These are phyloP conservation scores for Phlyctochytrium planicorne DNA, from an alignment of 192 early-diverging fungal species.

Conservation along the genomic window DNA sequence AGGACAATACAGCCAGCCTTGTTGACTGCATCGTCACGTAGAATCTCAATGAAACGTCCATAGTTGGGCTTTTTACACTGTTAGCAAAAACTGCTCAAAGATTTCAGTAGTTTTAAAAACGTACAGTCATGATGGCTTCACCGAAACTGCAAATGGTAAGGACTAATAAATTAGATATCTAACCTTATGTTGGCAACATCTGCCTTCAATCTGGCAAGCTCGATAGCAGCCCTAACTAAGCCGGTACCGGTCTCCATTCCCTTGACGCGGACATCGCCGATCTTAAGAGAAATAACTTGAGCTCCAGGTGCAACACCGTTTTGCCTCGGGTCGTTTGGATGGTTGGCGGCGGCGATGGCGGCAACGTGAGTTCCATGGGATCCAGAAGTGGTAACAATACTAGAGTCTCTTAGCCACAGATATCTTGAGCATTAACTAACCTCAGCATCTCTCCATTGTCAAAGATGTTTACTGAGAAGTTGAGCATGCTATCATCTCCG, in stretches of 20 bases:
- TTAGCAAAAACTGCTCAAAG: too few relatives aligned
- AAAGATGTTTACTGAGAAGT: slow-evolving; percentile 93
- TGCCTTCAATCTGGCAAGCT: slow-evolving; percentile 43
- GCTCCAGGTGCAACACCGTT: slow-evolving; percentile 96
- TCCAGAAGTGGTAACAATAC: slow-evolving; percentile 82
- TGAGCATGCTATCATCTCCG: slow-evolving; percentile 74
- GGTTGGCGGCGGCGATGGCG: slow-evolving; percentile 85
- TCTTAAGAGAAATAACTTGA: slow-evolving; percentile 89
- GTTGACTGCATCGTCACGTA: slow-evolving; percentile 82
- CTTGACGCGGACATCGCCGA: slow-evolving; percentile 76
- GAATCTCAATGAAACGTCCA: slow-evolving; percentile 79
- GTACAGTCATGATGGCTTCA: slow-evolving; percentile 12
- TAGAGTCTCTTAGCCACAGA: slow-evolving; percentile 16
- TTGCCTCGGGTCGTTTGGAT: slow-evolving; percentile 70
- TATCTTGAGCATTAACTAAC: slow-evolving; percentile 1
- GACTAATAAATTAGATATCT: too few relatives aligned
- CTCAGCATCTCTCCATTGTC: slow-evolving; percentile 62
- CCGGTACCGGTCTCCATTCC: slow-evolving; percentile 82
- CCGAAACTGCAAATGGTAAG: too few relatives aligned
- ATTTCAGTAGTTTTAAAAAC: too few relatives aligned
- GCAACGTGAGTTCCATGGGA: slow-evolving; percentile 94
- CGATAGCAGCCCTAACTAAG: slow-evolving; percentile 77
- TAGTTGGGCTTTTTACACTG: slow-evolving; percentile 58
- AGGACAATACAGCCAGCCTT: slow-evolving; percentile 83
- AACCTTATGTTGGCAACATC: slow-evolving; percentile 52